phyloP scores from a whole-genome alignment of 805 yeast species.

The Wickerhamomyces kurtzmanii region DNA sequence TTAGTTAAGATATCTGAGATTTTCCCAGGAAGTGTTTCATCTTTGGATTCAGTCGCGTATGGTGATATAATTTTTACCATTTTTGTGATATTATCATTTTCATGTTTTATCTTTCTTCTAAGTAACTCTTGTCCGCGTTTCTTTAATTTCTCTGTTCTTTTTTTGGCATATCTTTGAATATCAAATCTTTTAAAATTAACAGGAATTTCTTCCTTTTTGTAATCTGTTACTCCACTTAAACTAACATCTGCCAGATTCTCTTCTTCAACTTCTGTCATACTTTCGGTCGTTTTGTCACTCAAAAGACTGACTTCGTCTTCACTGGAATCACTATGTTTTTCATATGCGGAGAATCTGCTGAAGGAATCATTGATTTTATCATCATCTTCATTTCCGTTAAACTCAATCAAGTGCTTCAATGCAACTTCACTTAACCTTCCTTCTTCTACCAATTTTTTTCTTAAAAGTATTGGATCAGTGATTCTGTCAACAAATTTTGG shows the following conservation, averaged over 20 bases:
- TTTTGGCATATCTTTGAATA: constrained; percentile 45
- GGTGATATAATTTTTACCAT: constrained; percentile 7
- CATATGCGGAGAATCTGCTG: constrained; percentile 1
- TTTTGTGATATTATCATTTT: constrained; percentile 4
- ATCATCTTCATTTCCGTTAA: constrained; percentile 11
- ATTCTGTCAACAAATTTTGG: constrained; percentile 54
- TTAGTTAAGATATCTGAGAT: too few species aligned
- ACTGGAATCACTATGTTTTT: neutral
- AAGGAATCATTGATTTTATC: constrained; percentile 1
- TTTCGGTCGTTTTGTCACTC: constrained; percentile 4
- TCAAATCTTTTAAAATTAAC: constrained; percentile 30
- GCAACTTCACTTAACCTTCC: constrained; percentile 77
- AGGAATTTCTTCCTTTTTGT: too few species aligned
- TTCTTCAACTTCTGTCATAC: constrained; percentile 2
- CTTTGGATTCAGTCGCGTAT: constrained; percentile 4
- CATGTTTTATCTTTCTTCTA: constrained; percentile 5
- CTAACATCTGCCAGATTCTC: constrained; percentile 1
- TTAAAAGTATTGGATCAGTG: constrained; percentile 60
- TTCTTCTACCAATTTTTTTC: constrained; percentile 70
- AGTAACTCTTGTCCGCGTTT: constrained; percentile 15
- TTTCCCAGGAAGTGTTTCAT: neutral
- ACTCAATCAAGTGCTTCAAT: constrained; percentile 44
- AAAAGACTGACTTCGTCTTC: constrained; percentile 4
- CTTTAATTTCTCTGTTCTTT: constrained; percentile 28
- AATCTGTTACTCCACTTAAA: too few species aligned